Evolutionary conservation across 1,139 yeast genomes (phyloP).

Genomic region (Pneumocystis carinii): DNA sequence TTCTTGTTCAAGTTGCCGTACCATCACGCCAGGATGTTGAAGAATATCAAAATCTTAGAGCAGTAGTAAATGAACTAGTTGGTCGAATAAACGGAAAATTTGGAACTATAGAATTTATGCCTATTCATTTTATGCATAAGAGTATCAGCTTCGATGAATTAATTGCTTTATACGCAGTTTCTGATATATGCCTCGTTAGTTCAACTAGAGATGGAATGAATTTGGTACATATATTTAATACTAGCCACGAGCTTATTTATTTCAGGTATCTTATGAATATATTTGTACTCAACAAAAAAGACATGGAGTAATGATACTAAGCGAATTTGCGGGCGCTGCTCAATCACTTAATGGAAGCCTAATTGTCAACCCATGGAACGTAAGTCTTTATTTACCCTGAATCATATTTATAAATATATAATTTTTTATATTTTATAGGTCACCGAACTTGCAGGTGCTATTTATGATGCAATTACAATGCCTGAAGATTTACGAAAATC

Average conservation of each 20-base stretch:
- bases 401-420: conserved; percentile 40
- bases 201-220: conserved; percentile 98
- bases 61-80: conserved; percentile 88
- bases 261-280: conserved; percentile 55
- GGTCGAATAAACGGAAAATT: conserved; percentile 93
- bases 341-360: conserved; percentile 88
- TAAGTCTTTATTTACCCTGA: not conserved
- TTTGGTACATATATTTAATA: conserved; percentile 34
- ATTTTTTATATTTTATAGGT: not conserved
- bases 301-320: conserved; percentile 70
- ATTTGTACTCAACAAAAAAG: conserved; percentile 86
- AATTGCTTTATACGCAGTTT: conserved; percentile 65
- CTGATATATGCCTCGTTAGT: conserved; percentile 84
- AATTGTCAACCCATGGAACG: conserved; percentile 87
- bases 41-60: conserved; percentile 85
- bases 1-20: conserved; percentile 90
- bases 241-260: too few species aligned
- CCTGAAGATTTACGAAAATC: conserved; percentile 63
- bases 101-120: conserved; percentile 95
- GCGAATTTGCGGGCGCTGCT: conserved; percentile 99
- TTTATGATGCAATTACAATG: conserved; percentile 72
- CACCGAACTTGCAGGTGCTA: conserved; percentile 62
- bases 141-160: conserved; percentile 82
- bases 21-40: conserved; percentile 98
- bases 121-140: conserved; percentile 91